These are phyloP conservation scores for Effrenium voratum DNA, from an alignment of 73 alveolate species.

Conservation along the genomic window DNA sequence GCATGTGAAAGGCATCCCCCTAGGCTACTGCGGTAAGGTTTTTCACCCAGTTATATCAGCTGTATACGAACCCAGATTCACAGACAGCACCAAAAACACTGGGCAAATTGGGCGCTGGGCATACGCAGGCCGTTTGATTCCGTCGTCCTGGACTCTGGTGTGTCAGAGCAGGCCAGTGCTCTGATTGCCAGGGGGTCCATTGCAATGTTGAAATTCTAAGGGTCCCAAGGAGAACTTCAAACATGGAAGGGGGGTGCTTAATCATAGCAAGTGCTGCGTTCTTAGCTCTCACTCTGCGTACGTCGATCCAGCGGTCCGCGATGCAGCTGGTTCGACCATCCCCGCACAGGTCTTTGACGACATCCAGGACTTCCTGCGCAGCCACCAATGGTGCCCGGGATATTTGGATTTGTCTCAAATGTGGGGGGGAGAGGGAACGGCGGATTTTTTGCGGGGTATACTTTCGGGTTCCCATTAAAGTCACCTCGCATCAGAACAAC, in stretches of 20 bases:
- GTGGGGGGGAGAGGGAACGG: background rate
- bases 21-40: no score
- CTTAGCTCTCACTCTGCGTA: background rate
- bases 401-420: background rate
- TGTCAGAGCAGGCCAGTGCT: conserved; percentile 9
- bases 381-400: conserved; percentile 94
- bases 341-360: conserved; percentile 84
- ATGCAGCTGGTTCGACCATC: background rate
- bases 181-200: background rate
- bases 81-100: no score
- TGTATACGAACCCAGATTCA: no score
- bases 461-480: background rate
- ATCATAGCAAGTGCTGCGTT: no score
- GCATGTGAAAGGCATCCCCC: no score
- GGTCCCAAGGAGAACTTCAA: background rate
- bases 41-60: no score
- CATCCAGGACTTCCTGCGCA: conserved; percentile 93
- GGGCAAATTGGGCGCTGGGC: no score
- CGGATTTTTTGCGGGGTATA: background rate
- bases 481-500: background rate
- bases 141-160: conserved; percentile 70
- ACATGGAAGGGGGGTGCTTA: background rate
- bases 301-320: background rate
- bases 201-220: background rate
- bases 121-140: conserved; percentile 82